Evolutionary conservation across 305 asterid genomes (phyloP).

Genomic region (Rubia tinctorum): DNA sequence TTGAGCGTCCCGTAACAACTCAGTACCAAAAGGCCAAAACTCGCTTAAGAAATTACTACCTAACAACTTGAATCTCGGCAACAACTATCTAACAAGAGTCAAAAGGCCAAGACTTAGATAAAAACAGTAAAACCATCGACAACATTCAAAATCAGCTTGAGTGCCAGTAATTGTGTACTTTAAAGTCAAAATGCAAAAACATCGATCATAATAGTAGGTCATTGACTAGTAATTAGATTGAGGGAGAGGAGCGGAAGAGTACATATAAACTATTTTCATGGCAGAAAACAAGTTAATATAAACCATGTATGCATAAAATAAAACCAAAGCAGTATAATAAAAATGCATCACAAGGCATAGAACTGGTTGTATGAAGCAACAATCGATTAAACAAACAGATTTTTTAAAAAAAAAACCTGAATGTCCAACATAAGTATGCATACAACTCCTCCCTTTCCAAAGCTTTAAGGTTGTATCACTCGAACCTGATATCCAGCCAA

Average conservation of each 20-base stretch:
- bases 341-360: constrained; percentile 6
- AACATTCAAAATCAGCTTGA: not conserved
- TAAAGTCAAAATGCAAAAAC: not conserved
- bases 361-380: not conserved
- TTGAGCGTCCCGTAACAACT: not conserved
- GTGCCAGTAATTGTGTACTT: not conserved
- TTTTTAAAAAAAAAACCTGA: constrained; percentile 55
- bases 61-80: too few species aligned
- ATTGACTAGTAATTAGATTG: not conserved
- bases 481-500: constrained; percentile 59
- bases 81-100: too few species aligned
- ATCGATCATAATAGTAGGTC: not conserved
- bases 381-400: constrained; percentile 9
- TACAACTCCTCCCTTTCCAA: constrained; percentile 84
- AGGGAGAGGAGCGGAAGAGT: too few species aligned
- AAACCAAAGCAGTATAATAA: not conserved
- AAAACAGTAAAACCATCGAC: not conserved
- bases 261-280: too few species aligned
- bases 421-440: constrained; percentile 73
- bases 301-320: not conserved
- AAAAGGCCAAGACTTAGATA: too few species aligned
- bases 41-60: not conserved
- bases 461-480: constrained; percentile 90
- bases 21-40: not conserved
- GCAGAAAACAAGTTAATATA: not conserved